These are phyloP conservation scores for Trichosporon sp. DNA, from an alignment of 1,284 basidiomycete genomes.

Conservation along the genomic window DNA sequence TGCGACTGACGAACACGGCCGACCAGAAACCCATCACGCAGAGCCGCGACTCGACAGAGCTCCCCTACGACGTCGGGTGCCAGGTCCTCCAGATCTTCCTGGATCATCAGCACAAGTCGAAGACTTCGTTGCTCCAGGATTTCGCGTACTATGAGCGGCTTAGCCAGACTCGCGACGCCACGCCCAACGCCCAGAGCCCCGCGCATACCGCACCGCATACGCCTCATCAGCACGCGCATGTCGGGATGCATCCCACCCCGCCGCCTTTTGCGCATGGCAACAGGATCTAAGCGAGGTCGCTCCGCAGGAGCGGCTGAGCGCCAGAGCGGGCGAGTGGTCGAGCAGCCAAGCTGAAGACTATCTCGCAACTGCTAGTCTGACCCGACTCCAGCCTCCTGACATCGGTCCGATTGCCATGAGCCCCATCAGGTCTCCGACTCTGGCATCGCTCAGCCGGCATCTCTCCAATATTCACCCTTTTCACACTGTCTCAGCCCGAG, in stretches of 20 bases:
- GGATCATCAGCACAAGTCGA: constrained; percentile 66
- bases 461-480: too few relatives aligned
- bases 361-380: too few relatives aligned
- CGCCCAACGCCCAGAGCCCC: background rate
- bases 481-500: too few relatives aligned
- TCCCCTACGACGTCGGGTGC: constrained; percentile 85
- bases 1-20: constrained; percentile 71
- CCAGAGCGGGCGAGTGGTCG: too few relatives aligned
- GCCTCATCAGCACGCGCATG: background rate
- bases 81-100: constrained; percentile 93
- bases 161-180: constrained; percentile 10
- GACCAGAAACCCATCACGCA: constrained; percentile 95
- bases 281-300: background rate
- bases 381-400: too few relatives aligned
- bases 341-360: too few relatives aligned
- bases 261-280: background rate
- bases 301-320: too few relatives aligned
- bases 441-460: too few relatives aligned
- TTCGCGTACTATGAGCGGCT: constrained; percentile 77
- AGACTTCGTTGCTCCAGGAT: constrained; percentile 86
- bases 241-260: background rate
- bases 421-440: too few relatives aligned
- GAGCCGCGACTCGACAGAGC: constrained; percentile 58
- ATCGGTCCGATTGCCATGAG: too few relatives aligned
- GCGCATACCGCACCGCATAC: background rate